Evolutionary conservation across 371 early-diverging fungal species (phyloP), one percentile per base, ranked within the genome.

Genomic region (Dichotomocladium elegans): DNA sequence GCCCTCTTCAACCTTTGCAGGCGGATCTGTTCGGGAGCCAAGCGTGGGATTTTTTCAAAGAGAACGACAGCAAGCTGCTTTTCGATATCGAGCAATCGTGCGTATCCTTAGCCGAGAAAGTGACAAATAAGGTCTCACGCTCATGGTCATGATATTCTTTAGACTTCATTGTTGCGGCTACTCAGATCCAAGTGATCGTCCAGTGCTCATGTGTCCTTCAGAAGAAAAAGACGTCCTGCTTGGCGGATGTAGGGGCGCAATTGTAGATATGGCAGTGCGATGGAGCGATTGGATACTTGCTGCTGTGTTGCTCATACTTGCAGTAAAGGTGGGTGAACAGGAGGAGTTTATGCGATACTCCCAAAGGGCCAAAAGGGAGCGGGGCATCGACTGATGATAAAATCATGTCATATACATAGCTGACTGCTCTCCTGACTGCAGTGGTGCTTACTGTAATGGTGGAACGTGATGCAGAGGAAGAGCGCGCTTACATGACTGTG

Each of bases 21-120:
- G 4, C 62, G 25, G 62, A 64, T 53, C 26, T 26, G 4, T 70
- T 64, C 53, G 71, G 55, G 29, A 70, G 67, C 30, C 28, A 22
- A 26, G 27, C 41, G 10, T 70, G 71, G 71, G 60, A 60, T 34
- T 64, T 70, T 47, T 64, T 70, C 53, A 35, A 42, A 8, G 37
- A 53, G 8, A 46, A 70, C 37, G 71, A 70, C 42, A 15, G 50
- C 27, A 41, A 34, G 22, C 57, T 70, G 17, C 29, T 70, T 35
- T 21, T 49, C 1, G 55, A 66, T 28, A 26, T 66, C 8, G 71
- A 70, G 31, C 51, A 61, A 46, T 47, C 57, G 70, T 66, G 57
- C 58, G 63, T 48, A 43, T 28, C 17, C 12, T n/a, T n/a, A n/a
- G n/a, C n/a, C n/a, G n/a, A n/a, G n/a, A n/a, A n/a, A n/a, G n/a